Evolutionary conservation across 2,329 filamentous ascomycete species (phyloP).

Genomic region (Aspergillus candidus): DNA sequence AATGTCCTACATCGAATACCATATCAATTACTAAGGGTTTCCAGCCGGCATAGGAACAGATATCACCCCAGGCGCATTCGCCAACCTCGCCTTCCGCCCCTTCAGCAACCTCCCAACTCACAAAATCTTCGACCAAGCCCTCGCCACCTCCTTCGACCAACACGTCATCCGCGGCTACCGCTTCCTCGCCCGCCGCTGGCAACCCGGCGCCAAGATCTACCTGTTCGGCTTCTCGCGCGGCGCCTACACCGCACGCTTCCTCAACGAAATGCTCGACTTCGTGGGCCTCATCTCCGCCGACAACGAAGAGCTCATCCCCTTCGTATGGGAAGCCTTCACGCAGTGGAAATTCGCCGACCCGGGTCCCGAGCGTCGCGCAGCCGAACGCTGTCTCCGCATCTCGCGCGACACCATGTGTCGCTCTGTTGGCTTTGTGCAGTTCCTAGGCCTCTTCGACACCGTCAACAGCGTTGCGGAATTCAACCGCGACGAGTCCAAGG

Average conservation of each 20-base stretch:
- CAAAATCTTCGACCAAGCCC: slow-evolving; percentile 11
- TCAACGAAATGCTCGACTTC: slow-evolving; percentile 19
- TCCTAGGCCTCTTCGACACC: slow-evolving; percentile 22
- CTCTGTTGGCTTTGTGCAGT: slow-evolving; percentile 12
- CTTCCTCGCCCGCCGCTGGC: slow-evolving; percentile 16
- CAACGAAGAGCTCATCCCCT: slow-evolving; percentile 17
- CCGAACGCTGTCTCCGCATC: slow-evolving; percentile 4
- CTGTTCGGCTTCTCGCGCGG: slow-evolving; percentile 22
- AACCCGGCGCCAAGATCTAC: slow-evolving; percentile 13
- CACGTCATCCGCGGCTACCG: slow-evolving; percentile 18
- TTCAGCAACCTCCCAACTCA: slow-evolving; percentile 5
- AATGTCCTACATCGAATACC: neutral
- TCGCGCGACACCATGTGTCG: slow-evolving; percentile 16
- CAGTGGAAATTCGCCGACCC: slow-evolving; percentile 12
- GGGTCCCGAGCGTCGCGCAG: slow-evolving; percentile 1
- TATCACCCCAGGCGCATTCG: slow-evolving; percentile 8
- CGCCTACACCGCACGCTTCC: slow-evolving; percentile 20
- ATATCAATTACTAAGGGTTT: neutral
- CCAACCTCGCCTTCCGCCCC: slow-evolving; percentile 9
- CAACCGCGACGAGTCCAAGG: slow-evolving; percentile 10
- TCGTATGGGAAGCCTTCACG: slow-evolving; percentile 14
- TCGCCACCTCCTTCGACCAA: slow-evolving; percentile 14
- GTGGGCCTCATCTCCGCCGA: slow-evolving; percentile 15
- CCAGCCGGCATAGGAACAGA: slow-evolving; percentile 17
- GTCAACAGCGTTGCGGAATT: slow-evolving; percentile 22